Conservation (phyloP, 768 basidiomycete genomes). For the Crassisporium funariophilum region DNA sequence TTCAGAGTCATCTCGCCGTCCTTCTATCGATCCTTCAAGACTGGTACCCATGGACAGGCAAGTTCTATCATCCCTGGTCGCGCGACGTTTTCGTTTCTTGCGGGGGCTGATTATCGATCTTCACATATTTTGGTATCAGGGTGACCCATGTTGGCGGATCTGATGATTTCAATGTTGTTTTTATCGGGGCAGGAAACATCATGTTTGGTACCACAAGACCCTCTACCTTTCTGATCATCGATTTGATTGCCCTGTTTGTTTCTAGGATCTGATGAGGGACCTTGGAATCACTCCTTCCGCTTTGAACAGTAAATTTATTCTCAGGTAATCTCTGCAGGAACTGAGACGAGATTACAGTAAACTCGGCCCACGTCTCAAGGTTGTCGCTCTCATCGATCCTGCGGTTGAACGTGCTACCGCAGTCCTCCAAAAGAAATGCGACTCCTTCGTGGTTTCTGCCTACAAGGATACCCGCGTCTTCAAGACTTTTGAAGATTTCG, state of each 20-base stretch:
- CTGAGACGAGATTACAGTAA: constrained; percentile 68
- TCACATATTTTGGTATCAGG: constrained; percentile 39
- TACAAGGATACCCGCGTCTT: constrained; percentile 88
- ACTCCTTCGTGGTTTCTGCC: constrained; percentile 90
- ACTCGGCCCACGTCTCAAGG: constrained; percentile 93
- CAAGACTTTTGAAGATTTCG: constrained; percentile 85
- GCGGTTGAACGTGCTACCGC: constrained; percentile 76
- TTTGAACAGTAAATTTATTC: constrained; percentile 70
- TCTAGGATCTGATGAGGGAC: constrained; percentile 82
- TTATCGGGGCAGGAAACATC: constrained; percentile 96
- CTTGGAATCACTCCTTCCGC: constrained; percentile 93
- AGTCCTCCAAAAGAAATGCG: constrained; percentile 87
- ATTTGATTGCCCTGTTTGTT: neutral
- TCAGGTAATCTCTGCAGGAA: no score
- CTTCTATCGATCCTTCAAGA: constrained; percentile 77
- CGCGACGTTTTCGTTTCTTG: constrained; percentile 7
- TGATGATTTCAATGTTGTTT: constrained; percentile 90
- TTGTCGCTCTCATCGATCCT: constrained; percentile 93
- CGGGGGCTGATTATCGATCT: no score
- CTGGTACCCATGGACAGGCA: constrained; percentile 84
- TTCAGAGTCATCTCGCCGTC: constrained; percentile 52
- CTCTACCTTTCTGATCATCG: constrained; percentile 3
- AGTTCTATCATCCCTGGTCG: constrained; percentile 15
- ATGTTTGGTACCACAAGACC: constrained; percentile 74
- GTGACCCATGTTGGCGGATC: constrained; percentile 54